phyloP scores from a whole-genome alignment of 768 basidiomycete species.

The Podaxis pistillaris region DNA sequence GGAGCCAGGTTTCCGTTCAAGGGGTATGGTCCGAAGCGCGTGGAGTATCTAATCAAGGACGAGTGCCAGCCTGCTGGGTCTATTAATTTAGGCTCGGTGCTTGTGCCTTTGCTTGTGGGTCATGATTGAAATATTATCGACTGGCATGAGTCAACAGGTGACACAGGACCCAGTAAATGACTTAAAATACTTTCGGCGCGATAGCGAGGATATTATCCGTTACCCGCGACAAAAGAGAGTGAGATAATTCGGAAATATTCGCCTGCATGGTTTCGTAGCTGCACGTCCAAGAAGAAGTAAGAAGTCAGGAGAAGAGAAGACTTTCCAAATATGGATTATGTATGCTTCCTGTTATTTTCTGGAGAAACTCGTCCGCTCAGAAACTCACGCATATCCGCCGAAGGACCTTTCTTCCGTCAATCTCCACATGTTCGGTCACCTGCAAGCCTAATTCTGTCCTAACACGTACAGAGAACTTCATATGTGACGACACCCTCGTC shows the following conservation, averaged over 20 bases:
- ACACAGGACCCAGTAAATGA: background rate
- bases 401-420: background rate
- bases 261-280: background rate
- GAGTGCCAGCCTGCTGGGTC: background rate
- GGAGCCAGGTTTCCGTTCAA: background rate
- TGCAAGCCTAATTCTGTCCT: background rate
- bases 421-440: background rate
- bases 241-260: background rate
- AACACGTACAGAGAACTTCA: background rate
- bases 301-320: too few species aligned
- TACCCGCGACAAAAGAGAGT: background rate
- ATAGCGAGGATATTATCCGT: background rate
- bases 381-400: background rate
- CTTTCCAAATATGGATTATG: background rate
- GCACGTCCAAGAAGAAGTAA: too few species aligned
- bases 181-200: too few species aligned
- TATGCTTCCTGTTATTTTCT: background rate
- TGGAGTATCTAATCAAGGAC: constrained; percentile 5
- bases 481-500: background rate
- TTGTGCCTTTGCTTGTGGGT: background rate
- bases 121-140: background rate
- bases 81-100: background rate
- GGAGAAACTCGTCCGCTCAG: background rate
- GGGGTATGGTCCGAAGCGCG: background rate
- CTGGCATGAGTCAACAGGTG: background rate